A percentile compares a stretch with the other conserved stretches of the same genome.
These are phyloP conservation scores for Martiniozyma abietophila DNA, from an alignment of 805 yeast species.

Conservation along the genomic window DNA sequence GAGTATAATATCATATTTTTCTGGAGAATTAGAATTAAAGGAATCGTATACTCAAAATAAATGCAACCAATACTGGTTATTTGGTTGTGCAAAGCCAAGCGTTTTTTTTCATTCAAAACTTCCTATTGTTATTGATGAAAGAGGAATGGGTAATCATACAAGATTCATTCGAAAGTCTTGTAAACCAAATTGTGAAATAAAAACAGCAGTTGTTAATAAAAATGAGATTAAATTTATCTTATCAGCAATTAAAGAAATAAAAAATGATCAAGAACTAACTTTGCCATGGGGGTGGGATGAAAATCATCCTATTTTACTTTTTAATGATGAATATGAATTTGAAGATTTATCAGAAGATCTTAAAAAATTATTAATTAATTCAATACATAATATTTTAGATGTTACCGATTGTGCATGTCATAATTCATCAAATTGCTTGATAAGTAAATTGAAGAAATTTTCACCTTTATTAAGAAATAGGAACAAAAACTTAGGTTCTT, in stretches of 20 bases:
- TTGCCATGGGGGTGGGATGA: conserved; percentile 87
- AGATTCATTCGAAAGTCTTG: conserved; percentile 73
- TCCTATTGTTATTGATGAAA: conserved; percentile 68
- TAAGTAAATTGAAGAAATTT: conserved; percentile 53
- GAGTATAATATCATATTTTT: conserved; percentile 47
- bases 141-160: conserved; percentile 67
- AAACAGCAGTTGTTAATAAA: conserved; percentile 36
- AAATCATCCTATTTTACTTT: conserved; percentile 62
- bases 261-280: conserved; percentile 62
- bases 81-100: conserved; percentile 61
- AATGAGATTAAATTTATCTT: conserved; percentile 41
- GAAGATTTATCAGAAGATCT: conserved; percentile 47
- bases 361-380: conserved; percentile 46
- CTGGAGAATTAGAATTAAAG: conserved; percentile 67
- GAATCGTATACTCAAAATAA: conserved; percentile 54
- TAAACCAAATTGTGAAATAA: conserved; percentile 62
- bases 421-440: conserved; percentile 46
- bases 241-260: conserved; percentile 45
- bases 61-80: conserved; percentile 64
- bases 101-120: conserved; percentile 48
- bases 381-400: conserved; percentile 53
- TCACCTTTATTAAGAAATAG: conserved; percentile 53
- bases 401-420: conserved; percentile 52
- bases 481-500: conserved; percentile 28
- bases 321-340: conserved; percentile 34